Conservation (phyloP, 2,329 filamentous ascomycete species). For the Zopfia rhizophila region DNA sequence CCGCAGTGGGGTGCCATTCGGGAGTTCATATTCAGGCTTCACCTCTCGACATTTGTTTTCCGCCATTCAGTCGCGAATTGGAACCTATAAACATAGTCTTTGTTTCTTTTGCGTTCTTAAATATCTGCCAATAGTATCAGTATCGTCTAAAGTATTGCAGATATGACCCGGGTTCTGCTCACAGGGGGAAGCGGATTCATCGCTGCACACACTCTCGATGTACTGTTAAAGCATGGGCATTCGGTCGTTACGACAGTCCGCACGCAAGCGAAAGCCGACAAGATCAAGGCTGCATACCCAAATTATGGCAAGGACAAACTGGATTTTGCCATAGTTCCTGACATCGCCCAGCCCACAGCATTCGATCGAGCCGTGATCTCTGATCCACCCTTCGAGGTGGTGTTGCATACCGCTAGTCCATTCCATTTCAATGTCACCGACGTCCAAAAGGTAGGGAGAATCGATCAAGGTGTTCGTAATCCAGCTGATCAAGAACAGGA, state of each 20-base stretch:
- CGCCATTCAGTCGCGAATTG: no score
- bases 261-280: constrained; percentile 69
- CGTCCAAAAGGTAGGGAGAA: constrained; percentile 66
- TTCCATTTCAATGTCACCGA: constrained; percentile 79
- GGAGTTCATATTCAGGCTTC: neutral
- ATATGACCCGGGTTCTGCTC: constrained; percentile 53
- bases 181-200: constrained; percentile 72
- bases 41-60: no score
- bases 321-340: constrained; percentile 74
- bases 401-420: constrained; percentile 64
- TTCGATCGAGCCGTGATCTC: constrained; percentile 72
- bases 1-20: constrained; percentile 13
- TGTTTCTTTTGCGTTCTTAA: no score
- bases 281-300: constrained; percentile 66
- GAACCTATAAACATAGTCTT: no score
- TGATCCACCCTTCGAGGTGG: constrained; percentile 74
- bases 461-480: neutral
- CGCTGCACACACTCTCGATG: constrained; percentile 71
- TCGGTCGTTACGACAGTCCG: constrained; percentile 72
- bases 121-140: no score
- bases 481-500: constrained; percentile 41
- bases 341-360: constrained; percentile 75
- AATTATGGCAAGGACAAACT: constrained; percentile 65
- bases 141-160: no score
- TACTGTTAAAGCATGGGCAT: constrained; percentile 66